Base-by-base conservation (phyloP, 768 basidiomycete genomes). In the Russula sp. region DNA sequence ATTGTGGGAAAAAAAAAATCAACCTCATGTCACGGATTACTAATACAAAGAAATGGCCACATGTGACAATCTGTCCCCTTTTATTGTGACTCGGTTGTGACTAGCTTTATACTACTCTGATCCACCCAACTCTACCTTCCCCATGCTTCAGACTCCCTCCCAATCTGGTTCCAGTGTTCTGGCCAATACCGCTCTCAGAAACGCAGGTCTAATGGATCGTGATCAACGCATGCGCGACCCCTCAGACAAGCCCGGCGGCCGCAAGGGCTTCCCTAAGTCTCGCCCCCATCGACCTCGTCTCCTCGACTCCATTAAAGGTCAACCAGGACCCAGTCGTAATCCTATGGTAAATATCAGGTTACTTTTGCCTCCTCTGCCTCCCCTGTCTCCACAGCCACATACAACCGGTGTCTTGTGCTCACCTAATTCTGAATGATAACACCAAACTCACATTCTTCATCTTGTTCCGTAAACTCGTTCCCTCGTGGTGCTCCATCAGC, bases 211-310 rank as follows among this genome's bases (percentile, higher is more conserved):
- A 71, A 86, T 89, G 65, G 88, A 89, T 79, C 78, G 82, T 61
- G 89, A 91, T 73, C 77, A 84, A 61, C 81, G 77, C 68, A 91
- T 91, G 89, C 82, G 84, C 65, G 89, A 91, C 70, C 76, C 78
- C 49, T 78, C 81, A 9, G 83, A 84, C 75, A 87, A 78, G 68
- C 87, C 86, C 6, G 87, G 87, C 55, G 88, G 88, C 27, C 82
- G 88, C 70, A 91, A 91, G 73, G 82, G 83, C 50, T 68, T 78
- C n/a, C 76, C 78, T 16, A 89, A 87, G 76, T 74, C 80, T 66
- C 80, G 84, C 32, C 76, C 81, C 6, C 85, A 88, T 71, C 80
- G 85, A 64, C 76, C 82, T 10, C 79, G 86, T 59, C 77, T 82
- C 53, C 78, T 84, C 63, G 87, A 89, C 74, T 74, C 78, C 34